Conservation (phyloP, 2,329 filamentous ascomycete genomes). For the Alternaria postmessia region DNA sequence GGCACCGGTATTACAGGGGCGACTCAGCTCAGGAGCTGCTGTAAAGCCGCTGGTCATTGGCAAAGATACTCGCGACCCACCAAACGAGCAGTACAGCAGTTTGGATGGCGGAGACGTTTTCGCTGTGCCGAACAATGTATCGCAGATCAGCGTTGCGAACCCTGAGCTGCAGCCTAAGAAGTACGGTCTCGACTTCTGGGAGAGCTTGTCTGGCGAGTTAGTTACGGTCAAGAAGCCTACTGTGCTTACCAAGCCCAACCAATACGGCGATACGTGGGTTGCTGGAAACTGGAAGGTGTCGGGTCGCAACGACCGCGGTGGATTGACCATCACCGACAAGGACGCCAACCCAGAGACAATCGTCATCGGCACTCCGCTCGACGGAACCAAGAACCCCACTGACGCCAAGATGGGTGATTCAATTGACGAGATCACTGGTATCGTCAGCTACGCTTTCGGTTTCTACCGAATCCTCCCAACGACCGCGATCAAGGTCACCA, state of each 20-base stretch:
- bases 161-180: conserved; percentile 66
- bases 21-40: conserved; percentile 62
- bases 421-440: conserved; percentile 72
- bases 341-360: conserved; percentile 77
- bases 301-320: conserved; percentile 69
- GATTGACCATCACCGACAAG: conserved; percentile 67
- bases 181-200: conserved; percentile 78
- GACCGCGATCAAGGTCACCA: conserved; percentile 62
- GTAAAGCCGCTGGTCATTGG: conserved; percentile 69
- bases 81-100: conserved; percentile 67
- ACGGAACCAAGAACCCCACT: conserved; percentile 67
- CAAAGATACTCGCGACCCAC: conserved; percentile 64
- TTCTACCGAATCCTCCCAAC: conserved; percentile 74
- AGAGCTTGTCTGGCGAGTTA: conserved; percentile 72
- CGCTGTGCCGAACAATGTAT: conserved; percentile 68
- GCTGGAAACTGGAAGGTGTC: conserved; percentile 70
- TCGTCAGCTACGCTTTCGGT: conserved; percentile 71
- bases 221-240: conserved; percentile 68
- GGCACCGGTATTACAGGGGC: conserved; percentile 61
- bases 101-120: conserved; percentile 73
- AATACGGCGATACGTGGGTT: conserved; percentile 74
- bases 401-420: conserved; percentile 70
- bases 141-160: conserved; percentile 66
- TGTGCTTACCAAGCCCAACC: conserved; percentile 68
- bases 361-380: conserved; percentile 69